Conservation (phyloP, 1,284 basidiomycete genomes). For the Rhizopogon parksii region DNA sequence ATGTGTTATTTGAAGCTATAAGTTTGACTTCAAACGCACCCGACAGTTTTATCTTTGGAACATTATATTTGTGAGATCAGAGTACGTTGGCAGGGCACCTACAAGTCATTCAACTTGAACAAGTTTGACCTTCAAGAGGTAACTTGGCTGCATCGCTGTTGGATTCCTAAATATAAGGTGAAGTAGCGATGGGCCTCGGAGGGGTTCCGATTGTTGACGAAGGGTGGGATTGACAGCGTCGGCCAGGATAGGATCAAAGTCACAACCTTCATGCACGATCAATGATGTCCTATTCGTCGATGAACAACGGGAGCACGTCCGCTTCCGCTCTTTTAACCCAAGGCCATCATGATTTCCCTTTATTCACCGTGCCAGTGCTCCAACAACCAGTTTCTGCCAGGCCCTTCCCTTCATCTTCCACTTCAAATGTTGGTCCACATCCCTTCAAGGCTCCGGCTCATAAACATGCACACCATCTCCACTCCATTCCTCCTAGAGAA, state of each 20-base stretch:
- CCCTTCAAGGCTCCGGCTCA: slow-evolving; percentile 31
- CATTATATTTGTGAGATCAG: too few relatives aligned
- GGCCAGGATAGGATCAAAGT: slow-evolving; percentile 2
- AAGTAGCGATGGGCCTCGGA: too few relatives aligned
- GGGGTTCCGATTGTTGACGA: not conserved
- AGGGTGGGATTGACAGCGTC: not conserved
- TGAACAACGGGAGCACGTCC: slow-evolving; percentile 10
- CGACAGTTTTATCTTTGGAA: too few relatives aligned
- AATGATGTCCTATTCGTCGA: slow-evolving; percentile 24
- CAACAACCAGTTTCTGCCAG: slow-evolving; percentile 7
- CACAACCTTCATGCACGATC: not conserved
- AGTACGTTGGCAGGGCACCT: too few relatives aligned
- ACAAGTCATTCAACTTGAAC: too few relatives aligned
- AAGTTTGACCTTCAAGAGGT: too few relatives aligned
- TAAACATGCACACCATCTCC: slow-evolving; percentile 37
- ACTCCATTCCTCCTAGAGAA: slow-evolving; percentile 69
- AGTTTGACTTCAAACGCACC: too few relatives aligned
- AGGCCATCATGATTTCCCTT: slow-evolving; percentile 15
- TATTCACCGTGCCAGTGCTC: slow-evolving; percentile 13
- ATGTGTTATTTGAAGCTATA: too few relatives aligned
- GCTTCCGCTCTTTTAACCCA: slow-evolving; percentile 16
- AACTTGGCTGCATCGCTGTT: not conserved
- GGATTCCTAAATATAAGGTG: not conserved
- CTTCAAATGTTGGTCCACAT: slow-evolving; percentile 6
- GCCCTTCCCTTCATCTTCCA: slow-evolving; percentile 5